A percentile compares a stretch with the other conserved stretches of the same genome.
These are phyloP conservation scores for Penicillium polonicum DNA, from an alignment of 2,329 filamentous ascomycete genomes.

Conservation along the genomic window DNA sequence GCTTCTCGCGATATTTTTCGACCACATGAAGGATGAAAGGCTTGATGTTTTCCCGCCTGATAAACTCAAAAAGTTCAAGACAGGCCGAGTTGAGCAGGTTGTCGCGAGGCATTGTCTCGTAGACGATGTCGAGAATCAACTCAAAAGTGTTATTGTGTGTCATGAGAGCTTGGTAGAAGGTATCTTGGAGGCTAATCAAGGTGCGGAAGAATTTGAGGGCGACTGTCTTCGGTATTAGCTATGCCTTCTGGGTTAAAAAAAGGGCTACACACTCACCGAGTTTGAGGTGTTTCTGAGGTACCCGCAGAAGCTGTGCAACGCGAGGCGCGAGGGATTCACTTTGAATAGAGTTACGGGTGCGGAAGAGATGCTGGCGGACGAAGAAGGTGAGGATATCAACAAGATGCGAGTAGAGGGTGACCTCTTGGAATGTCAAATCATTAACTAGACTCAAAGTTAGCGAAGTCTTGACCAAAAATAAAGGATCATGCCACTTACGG, in stretches of 20 bases:
- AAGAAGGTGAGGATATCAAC: constrained; percentile 95
- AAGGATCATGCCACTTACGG: constrained; percentile 43
- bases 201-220: constrained; percentile 92
- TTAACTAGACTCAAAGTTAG: constrained; percentile 51
- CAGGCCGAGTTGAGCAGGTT: constrained; percentile 93
- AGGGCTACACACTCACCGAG: constrained; percentile 61
- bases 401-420: constrained; percentile 85
- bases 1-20: constrained; percentile 74
- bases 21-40: constrained; percentile 80
- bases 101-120: constrained; percentile 83
- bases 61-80: constrained; percentile 88
- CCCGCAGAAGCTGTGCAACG: constrained; percentile 77
- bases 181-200: constrained; percentile 79
- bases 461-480: neutral
- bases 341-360: constrained; percentile 85
- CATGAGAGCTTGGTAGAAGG: constrained; percentile 85
- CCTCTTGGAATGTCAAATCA: constrained; percentile 75
- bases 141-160: constrained; percentile 78
- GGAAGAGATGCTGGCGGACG: constrained; percentile 80
- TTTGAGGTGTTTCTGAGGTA: constrained; percentile 87
- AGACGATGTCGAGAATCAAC: constrained; percentile 79
- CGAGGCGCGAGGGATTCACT: constrained; percentile 74
- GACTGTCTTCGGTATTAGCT: constrained; percentile 49
- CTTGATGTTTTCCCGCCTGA: constrained; percentile 78
- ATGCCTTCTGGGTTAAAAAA: neutral